Evolutionary conservation across 2,329 filamentous ascomycete genomes (phyloP).

Genomic region (Akanthomyces lecanii): DNA sequence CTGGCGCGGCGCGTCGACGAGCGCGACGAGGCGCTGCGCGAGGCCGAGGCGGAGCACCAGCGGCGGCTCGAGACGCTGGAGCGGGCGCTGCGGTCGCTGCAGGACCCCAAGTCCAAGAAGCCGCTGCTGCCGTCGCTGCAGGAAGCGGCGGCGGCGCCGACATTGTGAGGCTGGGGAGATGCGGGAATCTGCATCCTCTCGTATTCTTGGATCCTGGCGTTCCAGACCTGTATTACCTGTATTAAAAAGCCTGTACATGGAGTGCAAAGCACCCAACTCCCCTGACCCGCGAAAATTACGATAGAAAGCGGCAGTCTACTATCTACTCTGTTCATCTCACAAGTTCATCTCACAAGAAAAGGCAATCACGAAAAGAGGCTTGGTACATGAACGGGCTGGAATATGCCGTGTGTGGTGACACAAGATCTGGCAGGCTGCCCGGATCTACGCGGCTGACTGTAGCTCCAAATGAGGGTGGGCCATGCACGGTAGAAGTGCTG

Average conservation of each 20-base stretch:
- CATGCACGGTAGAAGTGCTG: not conserved
- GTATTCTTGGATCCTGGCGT: not conserved
- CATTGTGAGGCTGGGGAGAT: not conserved
- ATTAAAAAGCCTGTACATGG: not conserved
- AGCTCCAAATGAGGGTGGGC: not conserved
- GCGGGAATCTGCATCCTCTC: not conserved
- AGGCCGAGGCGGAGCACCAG: slow-evolving; percentile 40
- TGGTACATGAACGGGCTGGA: not conserved
- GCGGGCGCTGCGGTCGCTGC: slow-evolving; percentile 46
- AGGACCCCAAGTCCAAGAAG: slow-evolving; percentile 54
- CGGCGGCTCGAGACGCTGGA: slow-evolving; percentile 51
- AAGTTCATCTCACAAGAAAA: not conserved
- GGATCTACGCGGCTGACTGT: not conserved
- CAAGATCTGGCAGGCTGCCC: slow-evolving; percentile 5
- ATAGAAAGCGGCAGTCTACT: slow-evolving; percentile 5
- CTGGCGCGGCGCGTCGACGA: slow-evolving; percentile 45
- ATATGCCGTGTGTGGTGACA: not conserved
- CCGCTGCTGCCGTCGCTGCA: slow-evolving; percentile 44
- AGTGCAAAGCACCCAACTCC: not conserved
- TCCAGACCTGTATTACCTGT: not conserved
- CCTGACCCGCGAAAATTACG: not conserved
- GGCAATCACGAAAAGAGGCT: not conserved
- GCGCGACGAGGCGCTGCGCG: slow-evolving; percentile 47
- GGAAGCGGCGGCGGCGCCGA: slow-evolving; percentile 16
- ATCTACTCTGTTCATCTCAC: not conserved